Conservation (phyloP, 2,329 filamentous ascomycete species). For the Phaeophleospora eucalypticola region DNA sequence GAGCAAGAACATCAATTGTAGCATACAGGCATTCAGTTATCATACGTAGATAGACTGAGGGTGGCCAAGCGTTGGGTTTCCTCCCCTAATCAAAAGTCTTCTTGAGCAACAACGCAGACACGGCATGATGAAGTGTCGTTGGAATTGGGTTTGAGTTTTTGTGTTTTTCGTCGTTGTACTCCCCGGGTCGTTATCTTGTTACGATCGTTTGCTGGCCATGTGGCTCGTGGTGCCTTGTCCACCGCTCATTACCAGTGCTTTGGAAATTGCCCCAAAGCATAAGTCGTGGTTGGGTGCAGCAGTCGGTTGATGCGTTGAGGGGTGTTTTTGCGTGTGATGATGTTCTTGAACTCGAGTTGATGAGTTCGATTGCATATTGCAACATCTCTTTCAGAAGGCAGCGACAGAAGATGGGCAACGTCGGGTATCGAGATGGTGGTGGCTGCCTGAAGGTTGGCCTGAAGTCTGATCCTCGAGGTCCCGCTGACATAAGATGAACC, state of each 20-base stretch:
- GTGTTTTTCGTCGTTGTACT: constrained; percentile 4
- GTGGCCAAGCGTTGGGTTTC: neutral
- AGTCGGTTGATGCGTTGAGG: neutral
- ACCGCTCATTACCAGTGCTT: neutral
- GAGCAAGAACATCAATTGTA: no score
- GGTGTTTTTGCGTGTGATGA: no score
- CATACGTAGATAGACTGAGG: neutral
- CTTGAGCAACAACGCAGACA: neutral
- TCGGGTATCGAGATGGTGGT: no score
- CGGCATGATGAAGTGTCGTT: constrained; percentile 6
- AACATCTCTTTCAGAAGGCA: no score
- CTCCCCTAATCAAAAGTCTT: neutral
- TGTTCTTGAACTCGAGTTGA: no score
- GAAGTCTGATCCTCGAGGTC: no score
- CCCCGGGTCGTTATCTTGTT: constrained; percentile 4
- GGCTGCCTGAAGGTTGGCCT: no score
- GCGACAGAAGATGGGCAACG: no score
- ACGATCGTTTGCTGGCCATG: neutral
- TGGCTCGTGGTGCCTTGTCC: neutral
- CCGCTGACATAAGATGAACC: neutral
- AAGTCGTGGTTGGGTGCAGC: neutral
- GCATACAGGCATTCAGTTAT: no score
- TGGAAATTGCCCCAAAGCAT: neutral
- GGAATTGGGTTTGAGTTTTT: constrained; percentile 7
- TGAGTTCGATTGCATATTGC: no score